Base-by-base conservation (phyloP, 2,329 filamentous ascomycete genomes). In the Seiridium cupressi region DNA sequence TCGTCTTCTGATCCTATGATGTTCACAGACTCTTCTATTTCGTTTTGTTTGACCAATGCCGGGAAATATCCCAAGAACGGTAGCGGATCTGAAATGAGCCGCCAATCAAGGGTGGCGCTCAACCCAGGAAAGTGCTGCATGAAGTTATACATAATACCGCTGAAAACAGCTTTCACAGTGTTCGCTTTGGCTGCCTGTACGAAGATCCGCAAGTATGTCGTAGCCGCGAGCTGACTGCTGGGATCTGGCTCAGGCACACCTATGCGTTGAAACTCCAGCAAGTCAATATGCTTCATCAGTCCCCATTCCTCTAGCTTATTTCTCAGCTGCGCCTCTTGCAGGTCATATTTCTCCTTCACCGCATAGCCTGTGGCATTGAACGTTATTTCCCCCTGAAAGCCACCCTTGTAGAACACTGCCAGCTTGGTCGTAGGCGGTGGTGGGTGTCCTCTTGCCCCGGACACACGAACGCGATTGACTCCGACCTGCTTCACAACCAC, bases 351-450 rank as follows among this genome's bases (percentile, higher is more conserved):
- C 62, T 78, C 70, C 1, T 69, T 63, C 0, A 78, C 81, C 1
- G 71, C 80, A 62, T 84, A 83, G 0, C 80, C 81, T 0, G 76
- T 76, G 1, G 77, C 77, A 59, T 82, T 81, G 35, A 78, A 34
- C 0, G 80, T 66, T 3, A 79, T 57, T 63, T 84, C 74, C 2
- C 73, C 73, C 65, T 83, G 77, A 60, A 75, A 84, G 0, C 81
- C 81, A 6, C 76, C 81, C 7, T 73, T 69, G 60, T 81, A 82
- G 61, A 79, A 81, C 13, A 83, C 73, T n/a, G 80, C 80, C 5
- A 81, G 72, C 63, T 84, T 84, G 1, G 81, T 84, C 0, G 81
- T 83, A 1, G 79, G 73, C 0, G 81, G 81, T 2, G 81, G 81
- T 0, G 77, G 74, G 1, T 65, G 61, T 1, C 80, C 81, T 26